These are phyloP conservation scores for Trametes elegans DNA, from an alignment of 768 basidiomycete species.

Conservation along the genomic window DNA sequence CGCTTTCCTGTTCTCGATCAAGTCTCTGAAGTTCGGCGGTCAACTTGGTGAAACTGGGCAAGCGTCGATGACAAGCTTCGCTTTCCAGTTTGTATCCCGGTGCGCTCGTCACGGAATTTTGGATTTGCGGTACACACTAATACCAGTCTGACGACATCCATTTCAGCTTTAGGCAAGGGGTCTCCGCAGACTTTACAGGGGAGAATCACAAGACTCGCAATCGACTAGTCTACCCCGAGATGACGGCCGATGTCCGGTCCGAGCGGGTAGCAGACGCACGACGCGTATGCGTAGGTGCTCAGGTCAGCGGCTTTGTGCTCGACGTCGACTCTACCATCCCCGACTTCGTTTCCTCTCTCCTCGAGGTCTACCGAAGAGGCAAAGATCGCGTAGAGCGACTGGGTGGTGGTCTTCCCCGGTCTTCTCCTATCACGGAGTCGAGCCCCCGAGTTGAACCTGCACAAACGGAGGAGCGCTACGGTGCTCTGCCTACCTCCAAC, in stretches of 20 bases:
- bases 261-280: constrained; percentile 46
- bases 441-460: not conserved
- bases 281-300: constrained; percentile 60
- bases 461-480: constrained; percentile 27
- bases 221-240: constrained; percentile 73
- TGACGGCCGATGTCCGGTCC: constrained; percentile 71
- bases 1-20: constrained; percentile 86
- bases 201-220: constrained; percentile 69
- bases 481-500: constrained; percentile 52
- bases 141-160: too few relatives aligned
- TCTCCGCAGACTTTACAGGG: constrained; percentile 66
- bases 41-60: constrained; percentile 78
- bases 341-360: constrained; percentile 73
- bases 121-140: not conserved
- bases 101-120: constrained; percentile 34
- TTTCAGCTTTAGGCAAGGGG: constrained; percentile 81
- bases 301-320: constrained; percentile 81
- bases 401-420: constrained; percentile 52
- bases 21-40: constrained; percentile 68
- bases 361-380: constrained; percentile 83
- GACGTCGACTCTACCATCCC: constrained; percentile 83
- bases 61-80: constrained; percentile 67
- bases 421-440: constrained; percentile 30
- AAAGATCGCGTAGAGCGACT: constrained; percentile 73
- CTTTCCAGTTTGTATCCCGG: constrained; percentile 84